These are phyloP conservation scores for Colletotrichum abscissum DNA, from an alignment of 2,329 filamentous ascomycete genomes.

Conservation along the genomic window DNA sequence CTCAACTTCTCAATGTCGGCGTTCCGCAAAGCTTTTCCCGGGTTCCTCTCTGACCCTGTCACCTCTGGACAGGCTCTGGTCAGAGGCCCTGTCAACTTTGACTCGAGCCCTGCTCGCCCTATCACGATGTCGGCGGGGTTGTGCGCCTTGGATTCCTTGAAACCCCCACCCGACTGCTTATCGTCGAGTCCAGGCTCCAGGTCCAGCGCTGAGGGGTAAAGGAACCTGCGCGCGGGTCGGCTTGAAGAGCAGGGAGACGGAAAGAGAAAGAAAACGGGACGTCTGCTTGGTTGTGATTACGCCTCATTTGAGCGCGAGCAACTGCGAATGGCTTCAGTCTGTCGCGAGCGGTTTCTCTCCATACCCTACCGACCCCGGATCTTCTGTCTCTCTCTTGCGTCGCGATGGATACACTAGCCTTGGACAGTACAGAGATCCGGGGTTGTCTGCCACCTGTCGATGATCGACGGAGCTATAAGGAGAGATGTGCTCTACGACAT, in stretches of 20 bases:
- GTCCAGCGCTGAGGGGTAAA: slow-evolving; percentile 16
- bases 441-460: background rate
- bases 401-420: background rate
- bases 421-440: background rate
- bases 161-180: slow-evolving; percentile 13
- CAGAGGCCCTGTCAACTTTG: background rate
- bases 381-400: background rate
- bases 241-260: background rate
- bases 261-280: background rate
- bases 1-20: background rate
- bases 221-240: background rate
- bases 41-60: background rate
- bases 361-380: slow-evolving; percentile 3
- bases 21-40: background rate
- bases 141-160: background rate
- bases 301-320: background rate
- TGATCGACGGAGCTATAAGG: background rate
- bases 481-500: background rate
- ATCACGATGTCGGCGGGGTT: slow-evolving; percentile 15
- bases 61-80: background rate
- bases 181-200: background rate
- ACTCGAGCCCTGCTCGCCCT: slow-evolving; percentile 1
- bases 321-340: background rate
- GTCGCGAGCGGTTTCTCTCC: background rate
- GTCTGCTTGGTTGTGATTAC: background rate